Percentiles rank a stretch among this genome's conserved stretches.
Evolutionary conservation across 495 filamentous ascomycete species (phyloP).

Genomic region (Aspergillus affinis): DNA sequence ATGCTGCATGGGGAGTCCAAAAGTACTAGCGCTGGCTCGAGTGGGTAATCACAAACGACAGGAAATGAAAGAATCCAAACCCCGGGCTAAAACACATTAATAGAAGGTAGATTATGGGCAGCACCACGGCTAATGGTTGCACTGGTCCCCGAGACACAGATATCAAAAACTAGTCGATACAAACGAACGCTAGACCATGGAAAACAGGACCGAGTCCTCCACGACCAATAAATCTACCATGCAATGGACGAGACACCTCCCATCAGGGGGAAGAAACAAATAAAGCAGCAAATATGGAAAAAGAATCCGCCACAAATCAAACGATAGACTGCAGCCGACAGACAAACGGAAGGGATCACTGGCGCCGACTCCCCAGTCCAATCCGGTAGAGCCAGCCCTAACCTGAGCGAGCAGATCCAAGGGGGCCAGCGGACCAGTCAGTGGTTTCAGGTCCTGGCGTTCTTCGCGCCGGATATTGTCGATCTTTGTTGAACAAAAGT

Average conservation of each 20-base stretch:
- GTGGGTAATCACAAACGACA: background rate
- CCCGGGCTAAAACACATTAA: background rate
- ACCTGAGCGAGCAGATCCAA: constrained; percentile 1
- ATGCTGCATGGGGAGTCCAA: background rate
- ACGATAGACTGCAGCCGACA: no score
- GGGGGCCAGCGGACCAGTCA: background rate
- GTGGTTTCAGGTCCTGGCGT: constrained; percentile 3
- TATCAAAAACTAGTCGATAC: background rate
- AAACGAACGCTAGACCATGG: background rate
- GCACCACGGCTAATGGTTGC: background rate
- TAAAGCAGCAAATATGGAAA: background rate
- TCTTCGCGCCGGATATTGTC: background rate
- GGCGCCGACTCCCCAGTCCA: background rate
- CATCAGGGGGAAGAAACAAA: background rate
- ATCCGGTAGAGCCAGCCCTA: background rate
- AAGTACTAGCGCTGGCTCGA: background rate
- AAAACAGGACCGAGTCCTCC: no score
- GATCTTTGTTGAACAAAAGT: constrained; percentile 3
- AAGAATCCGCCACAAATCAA: background rate
- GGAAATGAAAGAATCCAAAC: no score
- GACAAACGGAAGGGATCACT: background rate
- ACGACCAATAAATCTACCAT: background rate
- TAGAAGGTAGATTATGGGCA: no score
- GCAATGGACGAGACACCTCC: background rate
- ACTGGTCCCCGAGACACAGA: background rate